phyloP scores from a whole-genome alignment of 768 basidiomycete genomes.

The Megacollybia marginata region DNA sequence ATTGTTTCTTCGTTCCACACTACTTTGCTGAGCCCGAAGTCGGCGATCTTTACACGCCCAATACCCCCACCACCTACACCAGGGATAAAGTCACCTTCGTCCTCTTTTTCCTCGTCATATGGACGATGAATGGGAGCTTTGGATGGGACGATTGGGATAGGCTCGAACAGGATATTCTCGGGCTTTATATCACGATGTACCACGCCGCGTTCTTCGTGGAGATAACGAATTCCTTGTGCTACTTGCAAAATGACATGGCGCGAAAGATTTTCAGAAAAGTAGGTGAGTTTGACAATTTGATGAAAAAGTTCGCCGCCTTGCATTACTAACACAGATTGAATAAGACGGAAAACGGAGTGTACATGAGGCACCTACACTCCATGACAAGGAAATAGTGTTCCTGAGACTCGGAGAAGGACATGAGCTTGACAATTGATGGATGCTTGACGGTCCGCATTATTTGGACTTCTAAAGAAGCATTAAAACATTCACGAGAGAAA shows the following conservation, averaged over 20 bases:
- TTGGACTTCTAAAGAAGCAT: conserved; percentile 74
- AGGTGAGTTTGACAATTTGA: conserved; percentile 98
- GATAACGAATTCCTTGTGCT: conserved; percentile 85
- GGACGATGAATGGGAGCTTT: conserved; percentile 67
- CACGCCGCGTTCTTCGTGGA: conserved; percentile 96
- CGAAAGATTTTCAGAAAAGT: conserved; percentile 96
- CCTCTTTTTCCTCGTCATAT: conserved; percentile 97
- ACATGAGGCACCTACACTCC: conserved; percentile 55
- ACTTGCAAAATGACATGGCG: conserved; percentile 97
- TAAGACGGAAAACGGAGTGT: not conserved
- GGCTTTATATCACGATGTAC: conserved; percentile 99
- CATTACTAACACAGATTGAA: conserved; percentile 57
- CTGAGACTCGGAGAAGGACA: conserved; percentile 84
- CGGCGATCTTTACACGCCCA: conserved; percentile 96
- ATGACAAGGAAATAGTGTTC: conserved; percentile 94
- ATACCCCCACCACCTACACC: conserved; percentile 96
- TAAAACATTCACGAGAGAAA: not conserved
- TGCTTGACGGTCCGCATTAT: conserved; percentile 96
- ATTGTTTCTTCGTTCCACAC: conserved; percentile 99
- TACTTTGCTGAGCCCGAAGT: conserved; percentile 95
- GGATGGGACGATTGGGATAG: conserved; percentile 87
- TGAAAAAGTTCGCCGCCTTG: conserved; percentile 98
- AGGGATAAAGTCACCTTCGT: conserved; percentile 92
- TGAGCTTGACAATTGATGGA: conserved; percentile 86
- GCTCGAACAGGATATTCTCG: conserved; percentile 91